phyloP scores from a whole-genome alignment of 345 rosid genomes.

The Theobroma cacao region DNA sequence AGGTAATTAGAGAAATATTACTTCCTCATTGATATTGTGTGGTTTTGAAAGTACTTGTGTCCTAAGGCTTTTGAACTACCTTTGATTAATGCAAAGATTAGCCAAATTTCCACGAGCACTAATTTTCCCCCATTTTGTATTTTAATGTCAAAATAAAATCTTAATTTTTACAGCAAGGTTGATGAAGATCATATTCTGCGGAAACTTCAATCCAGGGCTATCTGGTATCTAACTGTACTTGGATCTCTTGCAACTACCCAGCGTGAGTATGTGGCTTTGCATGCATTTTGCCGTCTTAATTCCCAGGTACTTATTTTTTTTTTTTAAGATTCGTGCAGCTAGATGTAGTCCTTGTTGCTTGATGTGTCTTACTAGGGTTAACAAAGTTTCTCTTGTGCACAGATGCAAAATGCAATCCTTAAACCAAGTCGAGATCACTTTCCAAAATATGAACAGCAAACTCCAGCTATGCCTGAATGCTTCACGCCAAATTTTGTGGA shows the following conservation, averaged over 20 bases:
- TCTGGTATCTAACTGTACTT: slow-evolving; percentile 90
- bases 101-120: background rate
- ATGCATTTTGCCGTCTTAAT: slow-evolving; percentile 96
- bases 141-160: background rate
- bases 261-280: slow-evolving; percentile 97
- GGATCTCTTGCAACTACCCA: slow-evolving; percentile 99
- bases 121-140: background rate
- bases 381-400: slow-evolving; percentile 18
- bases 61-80: background rate
- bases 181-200: slow-evolving; percentile 82
- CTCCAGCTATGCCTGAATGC: slow-evolving; percentile 92
- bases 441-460: slow-evolving; percentile 89
- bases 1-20: slow-evolving; percentile 41
- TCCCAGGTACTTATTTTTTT: slow-evolving; percentile 60
- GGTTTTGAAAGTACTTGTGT: background rate
- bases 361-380: slow-evolving; percentile 15
- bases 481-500: slow-evolving; percentile 81
- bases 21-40: background rate
- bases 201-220: slow-evolving; percentile 80
- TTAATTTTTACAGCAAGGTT: slow-evolving; percentile 50
- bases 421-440: slow-evolving; percentile 91
- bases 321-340: background rate
- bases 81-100: background rate
- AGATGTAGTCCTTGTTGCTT: slow-evolving; percentile 18
- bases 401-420: slow-evolving; percentile 98